Conservation (phyloP, 2,329 filamentous ascomycete genomes). For the Sodiomyces alkalinus region DNA sequence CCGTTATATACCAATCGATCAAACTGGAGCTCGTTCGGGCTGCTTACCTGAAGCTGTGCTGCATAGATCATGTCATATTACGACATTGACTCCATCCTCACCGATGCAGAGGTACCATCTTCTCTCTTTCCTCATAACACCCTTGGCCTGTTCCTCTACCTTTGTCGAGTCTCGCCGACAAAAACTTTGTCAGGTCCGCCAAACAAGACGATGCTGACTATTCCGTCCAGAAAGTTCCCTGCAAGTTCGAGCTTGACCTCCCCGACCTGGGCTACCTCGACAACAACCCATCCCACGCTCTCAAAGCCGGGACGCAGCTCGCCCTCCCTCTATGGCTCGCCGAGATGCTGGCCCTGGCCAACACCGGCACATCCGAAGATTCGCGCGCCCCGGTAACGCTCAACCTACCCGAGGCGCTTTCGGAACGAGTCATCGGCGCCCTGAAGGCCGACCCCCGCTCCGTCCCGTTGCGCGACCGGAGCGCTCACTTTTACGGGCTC, state of each 20-base stretch:
- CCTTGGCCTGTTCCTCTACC: constrained; percentile 7
- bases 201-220: neutral
- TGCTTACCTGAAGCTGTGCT: too few relatives aligned
- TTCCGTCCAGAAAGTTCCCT: constrained; percentile 69
- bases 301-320: constrained; percentile 68
- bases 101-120: constrained; percentile 59
- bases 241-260: constrained; percentile 83
- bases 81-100: constrained; percentile 71
- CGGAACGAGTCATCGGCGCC: constrained; percentile 69
- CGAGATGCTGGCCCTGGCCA: constrained; percentile 74
- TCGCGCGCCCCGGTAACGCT: constrained; percentile 55
- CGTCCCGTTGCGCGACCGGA: constrained; percentile 70
- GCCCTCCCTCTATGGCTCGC: constrained; percentile 86
- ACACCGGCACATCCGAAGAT: constrained; percentile 21
- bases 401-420: constrained; percentile 65
- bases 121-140: too few relatives aligned
- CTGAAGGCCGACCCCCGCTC: constrained; percentile 79
- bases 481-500: constrained; percentile 76
- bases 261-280: constrained; percentile 80
- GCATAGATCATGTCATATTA: too few relatives aligned
- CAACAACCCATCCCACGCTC: constrained; percentile 54
- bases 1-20: too few relatives aligned
- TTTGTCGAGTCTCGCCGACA: constrained; percentile 16
- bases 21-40: too few relatives aligned
- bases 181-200: constrained; percentile 3